Base-by-base conservation (phyloP, 306 rosid species). In the Argentina anserina region DNA sequence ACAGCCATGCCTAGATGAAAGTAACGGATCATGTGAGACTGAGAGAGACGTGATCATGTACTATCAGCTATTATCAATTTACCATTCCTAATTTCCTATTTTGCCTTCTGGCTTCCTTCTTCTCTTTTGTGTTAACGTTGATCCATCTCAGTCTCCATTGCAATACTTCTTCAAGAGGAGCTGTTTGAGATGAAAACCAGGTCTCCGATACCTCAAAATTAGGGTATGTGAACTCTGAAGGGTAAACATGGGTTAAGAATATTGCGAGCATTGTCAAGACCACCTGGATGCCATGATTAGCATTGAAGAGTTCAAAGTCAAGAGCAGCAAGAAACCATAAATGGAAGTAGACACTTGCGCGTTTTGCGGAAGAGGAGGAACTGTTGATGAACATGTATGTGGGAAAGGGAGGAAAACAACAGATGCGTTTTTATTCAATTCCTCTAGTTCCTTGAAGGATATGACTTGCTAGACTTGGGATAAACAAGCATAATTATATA, bases 401-500 rank as follows among this genome's bases (percentile, higher is more conserved):
- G 31, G 41, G 3, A 28, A 9, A 68, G 12, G 23, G 33, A 58
- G 39, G 29, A 53, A 40, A 53, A 53, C 29, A 34, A 6, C 65
- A 52, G 29, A 50, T 0, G 34, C 56, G 2, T n/a, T 61, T 75
- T 52, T 31, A 70, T 59, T 36, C 14, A 43, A 36, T 41, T 40
- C 28, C 64, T 36, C 20, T 26, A 14, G 39, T n/a, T 65, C 58
- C 15, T 43, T 21, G 34, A 50, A 65, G 81, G 64, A 69, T 47
- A 66, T 46, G 74, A 28, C 70, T 43, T 39, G 31, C 43, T 50
- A 26, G 52, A 46, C 60, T 70, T 61, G 25, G 49, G 75, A 65
- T 40, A 55, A 77, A 77, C 36, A 59, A 70, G 83, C 79, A 61
- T 60, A 78, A 78, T 70, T 78, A 83, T 83, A 64, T 77, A 86